Evolutionary conservation across 345 rosid species (phyloP), one percentile per base, ranked within the genome.

Genomic region (Aurinia saxatilis): DNA sequence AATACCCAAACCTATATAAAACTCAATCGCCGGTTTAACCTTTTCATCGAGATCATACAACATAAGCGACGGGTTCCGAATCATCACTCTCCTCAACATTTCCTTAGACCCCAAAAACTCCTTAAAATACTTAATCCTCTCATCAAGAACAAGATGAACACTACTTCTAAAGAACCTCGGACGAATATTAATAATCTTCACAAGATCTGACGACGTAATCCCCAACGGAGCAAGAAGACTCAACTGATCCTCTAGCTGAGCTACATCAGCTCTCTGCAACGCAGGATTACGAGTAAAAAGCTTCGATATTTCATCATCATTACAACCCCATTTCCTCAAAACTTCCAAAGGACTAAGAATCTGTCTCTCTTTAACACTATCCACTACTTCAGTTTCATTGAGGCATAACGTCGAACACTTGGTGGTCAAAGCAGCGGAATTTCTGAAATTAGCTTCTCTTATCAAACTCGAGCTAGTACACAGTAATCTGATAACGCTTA

Each of bases 31-130:
- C 1, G 93, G 89, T 44, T 84, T 84, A 48, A 91, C 74, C 71
- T 44, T 66, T 10, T 67, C 57, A 35, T 82, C 74, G 27, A 87
- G 78, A 33, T 88, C 91, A 67, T 87, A 86, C 15, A 81, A 76
- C 80, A 91, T 69, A 40, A 87, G 80, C 0, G 96, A 88, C 3
- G 98, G 98, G 46, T 87, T 87, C 50, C 95, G 60, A 19, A 85
- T 37, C 70, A 91, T 78, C 57, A 84, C 90, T 73, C 72, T 85
- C 4, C 78, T 79, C 13, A 87, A 74, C 73, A 80, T 19, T 38
- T 85, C 89, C 55, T 57, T 68, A 1, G 96, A 81, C 25, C 88
- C 95, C 45, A 88, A 79, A 58, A 84, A 59, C 4, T 56, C 56
- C 31, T 50, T 30, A 61, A 87, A 78, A 54, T 70, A 91, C 44